A percentile compares a stretch with the other conserved stretches of the same genome.
Conservation (phyloP, 805 yeast species). For the Metschnikowia colocasiae region DNA sequence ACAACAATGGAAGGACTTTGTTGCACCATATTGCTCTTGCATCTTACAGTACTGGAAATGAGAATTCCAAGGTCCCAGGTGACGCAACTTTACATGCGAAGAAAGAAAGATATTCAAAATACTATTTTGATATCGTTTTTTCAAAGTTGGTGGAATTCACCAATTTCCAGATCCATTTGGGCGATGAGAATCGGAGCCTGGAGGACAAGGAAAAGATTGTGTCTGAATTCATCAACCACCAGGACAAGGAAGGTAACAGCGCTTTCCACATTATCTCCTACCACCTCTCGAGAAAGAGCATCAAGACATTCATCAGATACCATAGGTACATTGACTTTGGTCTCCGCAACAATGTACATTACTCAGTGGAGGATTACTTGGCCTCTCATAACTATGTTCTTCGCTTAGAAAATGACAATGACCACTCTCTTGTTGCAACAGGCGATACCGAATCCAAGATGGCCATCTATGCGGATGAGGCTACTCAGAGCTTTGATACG, state of each 20-base stretch:
- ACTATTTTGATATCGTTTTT: constrained; percentile 38
- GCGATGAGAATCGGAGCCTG: constrained; percentile 10
- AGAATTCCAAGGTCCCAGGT: constrained; percentile 2
- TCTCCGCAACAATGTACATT: constrained; percentile 25
- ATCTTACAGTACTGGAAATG: constrained; percentile 4
- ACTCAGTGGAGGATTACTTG: constrained; percentile 27
- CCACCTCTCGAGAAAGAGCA: constrained; percentile 23
- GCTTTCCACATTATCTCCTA: constrained; percentile 85
- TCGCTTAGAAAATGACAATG: constrained; percentile 18
- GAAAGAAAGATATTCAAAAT: constrained; percentile 36
- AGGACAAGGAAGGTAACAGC: constrained; percentile 91
- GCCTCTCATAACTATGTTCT: constrained; percentile 27
- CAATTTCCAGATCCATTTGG: constrained; percentile 20
- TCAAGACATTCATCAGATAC: constrained; percentile 23
- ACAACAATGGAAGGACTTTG: constrained; percentile 38
- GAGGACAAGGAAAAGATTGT: constrained; percentile 30
- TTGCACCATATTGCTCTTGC: constrained; percentile 39
- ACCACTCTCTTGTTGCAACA: constrained; percentile 6
- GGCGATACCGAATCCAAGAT: constrained; percentile 9
- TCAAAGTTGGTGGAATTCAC: constrained; percentile 31
- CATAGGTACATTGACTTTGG: constrained; percentile 25
- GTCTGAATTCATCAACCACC: constrained; percentile 66
- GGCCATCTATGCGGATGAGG: constrained; percentile 6
- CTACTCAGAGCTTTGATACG: constrained; percentile 33
- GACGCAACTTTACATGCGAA: constrained; percentile 18